phyloP scores from a whole-genome alignment of 345 rosid genomes.

The Eucalyptus erythrocorys region DNA sequence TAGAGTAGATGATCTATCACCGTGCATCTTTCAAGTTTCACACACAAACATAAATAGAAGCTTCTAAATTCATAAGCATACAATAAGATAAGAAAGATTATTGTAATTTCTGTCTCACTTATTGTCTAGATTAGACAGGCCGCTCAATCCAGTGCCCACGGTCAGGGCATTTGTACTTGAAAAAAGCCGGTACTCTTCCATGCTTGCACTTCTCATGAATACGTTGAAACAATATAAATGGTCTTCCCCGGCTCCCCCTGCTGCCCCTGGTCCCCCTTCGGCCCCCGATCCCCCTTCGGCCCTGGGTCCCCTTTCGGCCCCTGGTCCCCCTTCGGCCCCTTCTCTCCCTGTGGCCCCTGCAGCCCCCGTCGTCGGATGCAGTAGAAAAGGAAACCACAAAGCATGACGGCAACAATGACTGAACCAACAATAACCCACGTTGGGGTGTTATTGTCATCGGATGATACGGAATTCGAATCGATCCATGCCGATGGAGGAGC shows the following conservation, averaged over 20 bases:
- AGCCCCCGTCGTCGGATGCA: neutral
- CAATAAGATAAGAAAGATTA: neutral
- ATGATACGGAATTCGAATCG: neutral
- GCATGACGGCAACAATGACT: neutral
- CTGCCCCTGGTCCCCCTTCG: too few relatives aligned
- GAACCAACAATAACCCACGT: neutral
- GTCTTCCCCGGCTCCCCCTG: too few relatives aligned
- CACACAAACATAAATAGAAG: neutral
- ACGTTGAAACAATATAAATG: too few relatives aligned
- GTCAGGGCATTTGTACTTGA: too few relatives aligned
- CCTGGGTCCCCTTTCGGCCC: too few relatives aligned
- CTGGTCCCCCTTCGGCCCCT: accelerated
- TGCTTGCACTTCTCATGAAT: too few relatives aligned
- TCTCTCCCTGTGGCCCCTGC: accelerated
- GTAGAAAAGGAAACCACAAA: neutral
- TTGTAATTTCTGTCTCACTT: too few relatives aligned
- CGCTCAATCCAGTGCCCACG: too few relatives aligned
- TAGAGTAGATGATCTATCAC: neutral
- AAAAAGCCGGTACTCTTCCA: too few relatives aligned
- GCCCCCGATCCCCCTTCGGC: too few relatives aligned
- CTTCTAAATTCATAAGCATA: neutral
- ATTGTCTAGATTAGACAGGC: too few relatives aligned
- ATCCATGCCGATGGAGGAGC: neutral
- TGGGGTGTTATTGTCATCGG: neutral
- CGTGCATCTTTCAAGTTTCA: neutral